Base-by-base conservation (phyloP, 805 yeast species). In the Candida dendrica region DNA sequence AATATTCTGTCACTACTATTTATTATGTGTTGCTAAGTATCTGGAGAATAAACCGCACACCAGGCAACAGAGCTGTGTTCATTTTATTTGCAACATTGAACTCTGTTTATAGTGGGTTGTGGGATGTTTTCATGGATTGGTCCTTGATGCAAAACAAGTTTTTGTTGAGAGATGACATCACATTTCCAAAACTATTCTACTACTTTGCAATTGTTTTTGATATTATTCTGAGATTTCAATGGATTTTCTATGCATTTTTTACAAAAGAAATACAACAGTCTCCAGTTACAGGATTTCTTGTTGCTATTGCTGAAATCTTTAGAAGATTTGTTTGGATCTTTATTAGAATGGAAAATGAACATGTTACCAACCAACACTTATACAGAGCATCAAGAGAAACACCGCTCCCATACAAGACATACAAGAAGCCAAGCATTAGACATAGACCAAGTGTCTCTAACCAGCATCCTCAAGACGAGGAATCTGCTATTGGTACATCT, bases 71-170 rank as follows among this genome's bases (percentile, higher is more conserved):
- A 42, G 77, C 77, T 0, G 67, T 76, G 1, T 84, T 89, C 55
- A 84, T 91, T 16, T 61, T 79, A 0, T 75, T 89, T 65, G 96
- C 95, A 0, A 57, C 75, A 0, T 50, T 87, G 33, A 90, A 93
- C 60, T 78, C 96, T 0, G 39, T 81, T 1, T 75, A 75, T 55
- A 73, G 90, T 29, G 62, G 84, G 0, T 48, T 79, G 3, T 93
- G 98, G 98, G 98, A 93, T 63, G 66, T 93, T 6, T 66, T 90
- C 34, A 88, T 93, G 95, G 98, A 93, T 66, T 93, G 96, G 91
- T 89, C 97, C 2, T 66, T 93, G 53, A 70, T 84, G 43, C 96
- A 87, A 59, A 66, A 77, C 24, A 72, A 84, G 58, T 62, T 62
- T 43, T 63, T 81, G 22, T 66, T 90, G 40, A 71, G 97, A 51